Base-by-base conservation (phyloP, 306 rosid genomes). In the Spatholobus suberectus region DNA sequence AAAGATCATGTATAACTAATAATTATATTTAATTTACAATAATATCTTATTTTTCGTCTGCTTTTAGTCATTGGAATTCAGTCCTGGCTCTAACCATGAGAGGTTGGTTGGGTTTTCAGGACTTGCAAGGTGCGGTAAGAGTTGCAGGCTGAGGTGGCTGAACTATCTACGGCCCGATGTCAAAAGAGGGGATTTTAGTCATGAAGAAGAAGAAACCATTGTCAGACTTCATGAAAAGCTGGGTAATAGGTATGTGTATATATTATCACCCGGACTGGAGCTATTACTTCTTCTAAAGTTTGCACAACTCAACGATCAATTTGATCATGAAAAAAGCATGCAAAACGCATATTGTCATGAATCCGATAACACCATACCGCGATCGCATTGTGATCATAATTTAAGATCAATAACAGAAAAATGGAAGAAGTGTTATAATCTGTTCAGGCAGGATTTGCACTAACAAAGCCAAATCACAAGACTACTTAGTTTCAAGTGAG, bases 121-220 rank as follows among this genome's bases (percentile, higher is more conserved):
- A 59, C 81, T 91, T 3, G 70, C 80, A 7, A 88, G 96, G 81
- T 91, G 91, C 66, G 96, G 96, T 41, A 91, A 91, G 77, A 91
- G 96, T n/a, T 91, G 96, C 74, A 90, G 96, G 55, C 80, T 91
- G 34, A 78, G 96, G 26, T 91, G 96, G 96, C 43, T 91, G 86
- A 91, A 91, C 46, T 91, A 91, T 58, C 77, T 89, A 15, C 83
- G 87, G 79, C 90, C 96, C 3, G 80, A 88, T 54, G 68, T 91
- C 77, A 91, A 88, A 83, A 91, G 91, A 85, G 97, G 93, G 17
- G 20, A 83, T 55, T 86, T 75, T 37, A 83, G 73, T 24, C 59
- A 73, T 26, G 73, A 80, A 70, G 89, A 86, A 76, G 85, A 86
- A 18, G 77, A 83, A 0, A 55, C 44, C n/a, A 75, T 86, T 27